Percentiles rank a stretch among this genome's conserved stretches.
Evolutionary conservation across 495 filamentous ascomycete species (phyloP).

Genomic region (Penicillium bialowiezense): DNA sequence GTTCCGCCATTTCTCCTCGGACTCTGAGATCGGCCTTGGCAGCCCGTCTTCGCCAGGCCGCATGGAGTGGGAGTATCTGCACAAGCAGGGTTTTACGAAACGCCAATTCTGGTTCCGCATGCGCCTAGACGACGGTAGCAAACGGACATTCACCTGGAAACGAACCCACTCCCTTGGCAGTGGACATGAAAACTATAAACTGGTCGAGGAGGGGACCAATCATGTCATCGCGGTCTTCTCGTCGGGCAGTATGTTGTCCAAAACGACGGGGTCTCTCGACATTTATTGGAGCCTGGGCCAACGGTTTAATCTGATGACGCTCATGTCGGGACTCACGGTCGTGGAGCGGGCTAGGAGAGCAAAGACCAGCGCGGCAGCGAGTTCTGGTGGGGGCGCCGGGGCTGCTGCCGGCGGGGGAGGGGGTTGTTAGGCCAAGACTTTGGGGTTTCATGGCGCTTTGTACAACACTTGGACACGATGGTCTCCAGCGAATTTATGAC

Average conservation of each 20-base stretch:
- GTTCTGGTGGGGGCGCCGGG: neutral
- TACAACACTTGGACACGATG: neutral
- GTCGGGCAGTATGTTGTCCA: slow-evolving; percentile 12
- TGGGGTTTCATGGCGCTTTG: neutral
- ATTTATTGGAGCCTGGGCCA: slow-evolving; percentile 16
- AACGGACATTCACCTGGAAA: slow-evolving; percentile 32
- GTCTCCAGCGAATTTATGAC: neutral
- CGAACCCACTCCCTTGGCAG: slow-evolving; percentile 26
- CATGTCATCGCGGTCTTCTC: slow-evolving; percentile 30
- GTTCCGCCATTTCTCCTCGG: slow-evolving; percentile 34
- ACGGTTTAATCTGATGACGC: slow-evolving; percentile 17
- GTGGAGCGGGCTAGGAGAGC: slow-evolving; percentile 14
- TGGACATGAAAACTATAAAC: slow-evolving; percentile 24
- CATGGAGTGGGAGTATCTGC: slow-evolving; percentile 28
- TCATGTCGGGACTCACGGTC: slow-evolving; percentile 23
- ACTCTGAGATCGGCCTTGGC: slow-evolving; percentile 31
- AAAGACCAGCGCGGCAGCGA: neutral
- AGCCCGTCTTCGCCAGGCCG: slow-evolving; percentile 16
- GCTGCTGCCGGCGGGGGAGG: slow-evolving; percentile 9
- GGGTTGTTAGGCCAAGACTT: slow-evolving; percentile 3
- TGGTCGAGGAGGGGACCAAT: slow-evolving; percentile 27
- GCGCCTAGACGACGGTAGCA: slow-evolving; percentile 3
- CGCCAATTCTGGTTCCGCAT: slow-evolving; percentile 28
- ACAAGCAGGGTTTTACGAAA: slow-evolving; percentile 16
- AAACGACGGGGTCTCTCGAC: slow-evolving; percentile 15